These are phyloP conservation scores for Raphanus hybrid DNA, from an alignment of 441 rosid genomes.

Conservation along the genomic window DNA sequence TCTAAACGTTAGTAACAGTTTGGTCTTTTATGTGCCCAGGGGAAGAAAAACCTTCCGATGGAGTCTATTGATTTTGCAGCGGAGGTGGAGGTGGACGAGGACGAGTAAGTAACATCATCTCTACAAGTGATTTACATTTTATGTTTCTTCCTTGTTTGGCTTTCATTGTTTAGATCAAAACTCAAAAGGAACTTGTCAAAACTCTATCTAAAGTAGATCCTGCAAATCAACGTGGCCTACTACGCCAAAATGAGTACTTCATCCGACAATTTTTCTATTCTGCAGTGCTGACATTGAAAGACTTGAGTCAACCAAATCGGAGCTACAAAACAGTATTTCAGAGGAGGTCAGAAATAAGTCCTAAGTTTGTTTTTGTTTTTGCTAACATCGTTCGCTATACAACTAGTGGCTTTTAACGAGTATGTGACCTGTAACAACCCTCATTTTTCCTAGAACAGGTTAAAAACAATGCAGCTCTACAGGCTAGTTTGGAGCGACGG, in stretches of 20 bases:
- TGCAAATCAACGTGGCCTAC: slow-evolving; percentile 7
- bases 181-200: not conserved
- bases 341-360: slow-evolving; percentile 65
- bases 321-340: slow-evolving; percentile 65
- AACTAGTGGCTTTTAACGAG: slow-evolving; percentile 12
- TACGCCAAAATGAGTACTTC: not conserved
- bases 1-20: not conserved
- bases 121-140: slow-evolving; percentile 30
- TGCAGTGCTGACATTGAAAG: slow-evolving; percentile 71
- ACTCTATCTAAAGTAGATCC: not conserved
- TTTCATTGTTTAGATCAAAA: not conserved
- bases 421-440: slow-evolving; percentile 25
- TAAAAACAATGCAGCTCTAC: slow-evolving; percentile 64
- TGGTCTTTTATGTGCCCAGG: slow-evolving; percentile 58
- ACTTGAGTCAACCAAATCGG: slow-evolving; percentile 71
- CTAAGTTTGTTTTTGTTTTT: slow-evolving; percentile 19
- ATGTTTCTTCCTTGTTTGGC: slow-evolving; percentile 15
- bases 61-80: slow-evolving; percentile 65
- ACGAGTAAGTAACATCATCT: slow-evolving; percentile 70
- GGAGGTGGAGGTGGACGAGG: slow-evolving; percentile 74
- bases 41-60: slow-evolving; percentile 81
- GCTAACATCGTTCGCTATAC: slow-evolving; percentile 10
- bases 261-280: slow-evolving; percentile 37
- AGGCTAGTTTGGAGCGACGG: slow-evolving; percentile 65
- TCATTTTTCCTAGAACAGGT: slow-evolving; percentile 51